A percentile compares a stretch with the other conserved stretches of the same genome.
Conservation (phyloP, 164 flowering plant genomes). For the Macadamia integrifolia region DNA sequence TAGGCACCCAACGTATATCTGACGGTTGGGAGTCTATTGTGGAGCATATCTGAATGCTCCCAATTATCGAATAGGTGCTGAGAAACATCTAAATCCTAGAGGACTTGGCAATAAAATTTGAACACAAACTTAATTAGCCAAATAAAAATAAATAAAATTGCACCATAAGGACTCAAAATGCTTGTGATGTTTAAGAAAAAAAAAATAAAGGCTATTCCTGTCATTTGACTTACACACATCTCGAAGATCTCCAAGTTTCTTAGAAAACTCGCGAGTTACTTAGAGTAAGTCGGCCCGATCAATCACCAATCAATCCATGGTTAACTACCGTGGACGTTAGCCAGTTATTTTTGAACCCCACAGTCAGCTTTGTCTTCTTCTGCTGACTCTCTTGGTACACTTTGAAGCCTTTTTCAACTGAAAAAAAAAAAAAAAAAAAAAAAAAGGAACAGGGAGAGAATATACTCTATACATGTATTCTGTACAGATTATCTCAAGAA, state of each 20-base stretch:
- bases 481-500: background rate
- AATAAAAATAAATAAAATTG: background rate
- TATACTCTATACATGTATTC: background rate
- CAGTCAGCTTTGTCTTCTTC: constrained; percentile 24
- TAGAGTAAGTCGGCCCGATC: background rate
- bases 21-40: no score
- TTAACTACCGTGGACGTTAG: constrained; percentile 11
- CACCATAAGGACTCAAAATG: no score
- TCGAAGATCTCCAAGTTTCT: background rate
- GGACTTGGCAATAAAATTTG: no score
- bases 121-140: background rate
- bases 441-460: constrained; percentile 4
- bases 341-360: constrained; percentile 11
- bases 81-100: no score
- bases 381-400: constrained; percentile 11
- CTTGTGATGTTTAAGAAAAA: no score
- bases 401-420: no score
- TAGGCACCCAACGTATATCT: no score
- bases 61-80: no score
- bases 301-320: constrained; percentile 7
- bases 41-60: no score
- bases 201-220: no score
- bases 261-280: background rate
- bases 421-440: no score
- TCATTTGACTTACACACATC: no score